Evolutionary conservation across 208 protist genomes (phyloP), one percentile per base, ranked within the genome.

Genomic region (Angomonas ambiguus): DNA sequence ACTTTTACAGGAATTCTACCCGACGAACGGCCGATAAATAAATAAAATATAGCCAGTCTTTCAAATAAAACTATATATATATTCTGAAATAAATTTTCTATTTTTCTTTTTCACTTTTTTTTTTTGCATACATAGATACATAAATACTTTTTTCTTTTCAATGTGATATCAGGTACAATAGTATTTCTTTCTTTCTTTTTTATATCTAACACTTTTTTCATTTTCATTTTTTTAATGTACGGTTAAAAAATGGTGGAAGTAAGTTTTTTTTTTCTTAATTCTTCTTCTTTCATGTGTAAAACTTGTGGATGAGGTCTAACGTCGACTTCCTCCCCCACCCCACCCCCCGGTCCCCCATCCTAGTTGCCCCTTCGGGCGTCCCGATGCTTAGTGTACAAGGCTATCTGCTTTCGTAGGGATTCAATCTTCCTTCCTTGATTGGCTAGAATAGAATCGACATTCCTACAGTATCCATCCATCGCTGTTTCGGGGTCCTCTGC

Each of bases 381-480:
- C 28, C 73, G 53, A 59, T 85, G 88, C 16, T 74, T 80, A 64
- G 71, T 73, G 69, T 93, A 87, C 67, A 85, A 71, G 18, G 56
- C 71, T 33, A 97, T 86, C 76, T 92, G 81, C 25, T 80, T 86
- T 31, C 87, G 79, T 67, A 97, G 74, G 32, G 65, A 65, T 51
- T 91, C 86, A 60, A 96, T 94, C 55, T 81, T 82, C 41, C 89
- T 77, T 18, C 83, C 71, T 66, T 97, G 88, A 32, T 66, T 69
- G 2, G 65, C 70, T 10, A 97, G 77, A 49, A 96, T 85, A 1
- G 32, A 64, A 58, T 97, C 93, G 2, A 98, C 80, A 63, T 82
- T 89, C n/a, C 74, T 71, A 69, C 95, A 95, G 77, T 97, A 98
- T 25, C 64, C 75, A 31, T 86, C 81, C 79, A 97, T 95, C 51